These are phyloP conservation scores for Microbotryomycetes sp. DNA, from an alignment of 1,284 basidiomycete species.

Conservation along the genomic window DNA sequence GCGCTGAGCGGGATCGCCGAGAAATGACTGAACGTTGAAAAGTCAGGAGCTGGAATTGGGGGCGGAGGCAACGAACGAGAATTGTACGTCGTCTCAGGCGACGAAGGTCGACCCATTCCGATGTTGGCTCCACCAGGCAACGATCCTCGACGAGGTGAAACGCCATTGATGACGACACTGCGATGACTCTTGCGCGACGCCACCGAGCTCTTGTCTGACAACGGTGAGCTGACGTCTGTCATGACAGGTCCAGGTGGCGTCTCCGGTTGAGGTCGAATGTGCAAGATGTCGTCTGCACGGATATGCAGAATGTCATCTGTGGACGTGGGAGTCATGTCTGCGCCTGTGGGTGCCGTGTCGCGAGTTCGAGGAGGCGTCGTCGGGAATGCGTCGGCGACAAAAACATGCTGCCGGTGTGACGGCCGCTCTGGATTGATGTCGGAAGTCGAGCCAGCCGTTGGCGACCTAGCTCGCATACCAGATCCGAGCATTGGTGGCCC, in stretches of 20 bases:
- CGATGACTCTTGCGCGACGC: constrained; percentile 19
- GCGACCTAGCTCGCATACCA: background rate
- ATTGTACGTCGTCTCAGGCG: background rate
- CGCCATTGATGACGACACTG: constrained; percentile 22
- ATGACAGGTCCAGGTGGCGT: background rate
- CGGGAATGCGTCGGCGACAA: background rate
- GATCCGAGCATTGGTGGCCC: background rate
- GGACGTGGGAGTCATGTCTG: background rate
- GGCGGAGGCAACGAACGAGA: background rate
- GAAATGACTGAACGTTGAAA: background rate
- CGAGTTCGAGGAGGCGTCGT: background rate
- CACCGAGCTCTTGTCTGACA: background rate
- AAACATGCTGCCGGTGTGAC: background rate
- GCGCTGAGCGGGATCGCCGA: background rate
- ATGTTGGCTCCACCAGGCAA: too few relatives aligned
- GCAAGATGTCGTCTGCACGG: background rate
- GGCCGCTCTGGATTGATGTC: background rate
- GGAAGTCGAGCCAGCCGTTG: background rate
- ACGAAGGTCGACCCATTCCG: background rate
- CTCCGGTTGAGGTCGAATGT: background rate
- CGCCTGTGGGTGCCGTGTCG: background rate
- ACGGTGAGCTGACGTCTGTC: background rate
- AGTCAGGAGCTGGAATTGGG: background rate
- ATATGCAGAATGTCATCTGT: background rate
- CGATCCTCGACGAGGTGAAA: background rate